These are phyloP conservation scores for Arabis hirsuta DNA, from an alignment of 345 rosid species.

Conservation along the genomic window DNA sequence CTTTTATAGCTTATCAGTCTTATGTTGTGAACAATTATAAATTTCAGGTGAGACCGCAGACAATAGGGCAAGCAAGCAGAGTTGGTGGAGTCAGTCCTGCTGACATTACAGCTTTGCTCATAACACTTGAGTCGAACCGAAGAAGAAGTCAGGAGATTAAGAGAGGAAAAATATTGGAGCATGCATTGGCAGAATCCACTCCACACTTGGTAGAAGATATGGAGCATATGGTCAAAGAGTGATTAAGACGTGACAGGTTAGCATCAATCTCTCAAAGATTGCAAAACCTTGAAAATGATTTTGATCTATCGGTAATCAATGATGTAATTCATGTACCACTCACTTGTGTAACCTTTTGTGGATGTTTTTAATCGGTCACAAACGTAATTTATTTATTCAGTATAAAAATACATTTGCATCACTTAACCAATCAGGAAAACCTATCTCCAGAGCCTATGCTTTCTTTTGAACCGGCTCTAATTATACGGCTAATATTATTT, in stretches of 20 bases:
- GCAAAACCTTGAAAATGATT: constrained; percentile 18
- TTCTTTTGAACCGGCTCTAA: too few relatives aligned
- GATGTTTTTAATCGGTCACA: too few relatives aligned
- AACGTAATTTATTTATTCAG: too few relatives aligned
- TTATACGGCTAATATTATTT: too few relatives aligned
- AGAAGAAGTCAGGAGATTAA: constrained; percentile 65
- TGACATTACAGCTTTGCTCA: constrained; percentile 86
- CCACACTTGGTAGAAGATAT: constrained; percentile 26
- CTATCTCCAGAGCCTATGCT: too few relatives aligned
- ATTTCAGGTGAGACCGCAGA: constrained; percentile 87
- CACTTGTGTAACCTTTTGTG: too few relatives aligned
- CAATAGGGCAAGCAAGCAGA: constrained; percentile 92
- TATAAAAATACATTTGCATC: too few relatives aligned
- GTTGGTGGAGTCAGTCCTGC: constrained; percentile 98
- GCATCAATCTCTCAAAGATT: constrained; percentile 11
- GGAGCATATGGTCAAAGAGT: constrained; percentile 31
- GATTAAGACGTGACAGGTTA: constrained; percentile 16
- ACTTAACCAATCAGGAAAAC: too few relatives aligned
- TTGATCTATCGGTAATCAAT: constrained; percentile 3
- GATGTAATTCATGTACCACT: neutral
- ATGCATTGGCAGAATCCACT: constrained; percentile 46
- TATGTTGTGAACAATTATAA: constrained; percentile 17
- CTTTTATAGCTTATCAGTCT: neutral
- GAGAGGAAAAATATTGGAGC: constrained; percentile 55
- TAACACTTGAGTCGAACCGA: constrained; percentile 75